Evolutionary conservation across 139 green algal genomes (phyloP), one percentile per base, ranked within the genome.

Genomic region (Coccomyxa sp.): DNA sequence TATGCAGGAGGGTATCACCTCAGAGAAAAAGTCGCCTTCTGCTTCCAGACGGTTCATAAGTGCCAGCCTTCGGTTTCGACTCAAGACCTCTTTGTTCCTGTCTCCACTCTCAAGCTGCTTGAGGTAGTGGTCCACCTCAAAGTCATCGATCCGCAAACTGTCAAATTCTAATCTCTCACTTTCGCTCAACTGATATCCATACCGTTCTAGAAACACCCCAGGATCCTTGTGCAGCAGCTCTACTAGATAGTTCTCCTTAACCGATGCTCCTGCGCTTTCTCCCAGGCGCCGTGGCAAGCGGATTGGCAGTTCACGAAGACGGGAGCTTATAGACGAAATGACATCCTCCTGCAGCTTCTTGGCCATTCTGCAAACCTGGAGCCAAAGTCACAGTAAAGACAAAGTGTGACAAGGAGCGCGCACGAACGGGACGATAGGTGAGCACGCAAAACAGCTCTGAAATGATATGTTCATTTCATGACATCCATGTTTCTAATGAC

Each of bases 11-110:
- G 18, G 63, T 11, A 21, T 71, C 63, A 71, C 63, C 16, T 94
- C 88, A 18, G 79, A 87, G 57, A 96, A 96, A 77, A 91, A 96
- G n/a, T 89, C 86, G 10, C 89, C 91, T 4, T 86, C 84, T 0
- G 86, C 79, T 7, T 84, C 67, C 31, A 94, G 76, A 11, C 86
- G 71, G 13, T 88, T 82, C 88, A 96, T 94, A 67, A 87, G 81
- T 1, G 93, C 93, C 10, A 96, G 85, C 16, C 93, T 88, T 51
- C 93, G 79, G 85, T 96, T 96, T 7, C 38, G 38, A 51, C 38
- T 51, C 38, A 51, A 7, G 38, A 51, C 38, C 38, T 51, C 38
- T 51, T 51, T 71, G 63, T 71, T 71, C 78, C 90, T 91, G 11
- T 87, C 85, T 10, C 63, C 67, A 10, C 85, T 58, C 32, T 87